These are phyloP conservation scores for Juglanconis oblonga DNA, from an alignment of 2,329 filamentous ascomycete species.

Conservation along the genomic window DNA sequence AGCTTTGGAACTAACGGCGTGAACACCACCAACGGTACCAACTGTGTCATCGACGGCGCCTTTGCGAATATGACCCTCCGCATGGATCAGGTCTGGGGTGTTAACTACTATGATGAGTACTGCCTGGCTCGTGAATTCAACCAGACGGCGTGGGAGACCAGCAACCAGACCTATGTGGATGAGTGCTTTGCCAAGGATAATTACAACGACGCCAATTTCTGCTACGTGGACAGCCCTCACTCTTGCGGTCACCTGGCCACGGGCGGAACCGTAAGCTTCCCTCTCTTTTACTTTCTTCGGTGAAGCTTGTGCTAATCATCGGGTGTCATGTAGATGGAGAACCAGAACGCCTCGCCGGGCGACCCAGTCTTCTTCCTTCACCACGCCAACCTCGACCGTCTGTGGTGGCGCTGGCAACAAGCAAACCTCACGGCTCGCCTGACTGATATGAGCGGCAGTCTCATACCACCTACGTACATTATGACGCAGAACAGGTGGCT, in stretches of 20 bases:
- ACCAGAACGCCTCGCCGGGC: constrained; percentile 27
- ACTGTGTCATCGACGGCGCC: constrained; percentile 32
- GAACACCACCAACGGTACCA: constrained; percentile 27
- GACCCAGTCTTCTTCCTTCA: constrained; percentile 31
- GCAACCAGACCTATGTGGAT: not conserved
- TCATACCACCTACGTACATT: constrained; percentile 19
- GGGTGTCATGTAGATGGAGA: constrained; percentile 21
- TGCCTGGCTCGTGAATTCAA: constrained; percentile 8
- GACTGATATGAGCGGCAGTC: no score
- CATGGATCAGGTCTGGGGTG: not conserved
- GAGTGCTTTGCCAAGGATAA: not conserved
- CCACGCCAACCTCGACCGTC: constrained; percentile 27
- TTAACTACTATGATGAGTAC: constrained; percentile 2
- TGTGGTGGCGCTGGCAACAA: constrained; percentile 31
- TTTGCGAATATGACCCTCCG: constrained; percentile 32
- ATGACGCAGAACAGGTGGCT: no score
- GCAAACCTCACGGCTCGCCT: constrained; percentile 10
- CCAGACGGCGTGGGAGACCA: not conserved
- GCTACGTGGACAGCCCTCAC: constrained; percentile 22
- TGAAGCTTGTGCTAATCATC: constrained; percentile 26
- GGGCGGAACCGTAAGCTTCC: not conserved
- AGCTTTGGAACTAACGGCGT: constrained; percentile 33
- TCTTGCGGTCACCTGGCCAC: constrained; percentile 20
- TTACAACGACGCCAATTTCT: constrained; percentile 19
- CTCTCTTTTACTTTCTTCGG: constrained; percentile 28